Evolutionary conservation across 345 rosid species (phyloP), one percentile per base, ranked within the genome.

Genomic region (Rhodamnia argentea): DNA sequence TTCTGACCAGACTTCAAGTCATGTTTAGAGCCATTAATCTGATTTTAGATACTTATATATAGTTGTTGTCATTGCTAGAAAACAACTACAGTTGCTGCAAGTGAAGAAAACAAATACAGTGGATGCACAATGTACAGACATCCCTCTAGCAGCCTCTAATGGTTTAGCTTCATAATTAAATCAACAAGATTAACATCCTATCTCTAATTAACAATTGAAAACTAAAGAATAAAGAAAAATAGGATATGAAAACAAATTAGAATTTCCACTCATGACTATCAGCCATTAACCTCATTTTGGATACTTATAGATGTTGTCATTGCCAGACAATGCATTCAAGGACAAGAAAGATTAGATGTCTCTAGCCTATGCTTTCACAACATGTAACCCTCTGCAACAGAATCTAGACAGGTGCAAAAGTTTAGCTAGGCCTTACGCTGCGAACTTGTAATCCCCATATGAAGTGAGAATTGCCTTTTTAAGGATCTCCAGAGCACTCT

Each of bases 381-480:
- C 56, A 50, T 50, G 54, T 42, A 40, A 50, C 81, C 83, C 16
- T 40, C 23, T 47, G 54, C n/a, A 42, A 62, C 40, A 26, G 60
- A 37, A 23, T 74, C 64, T 84, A 85, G 56, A 84, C 37, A 40
- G 22, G 32, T 85, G 51, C 29, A 56, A 74, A 53, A 18, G 54
- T 85, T 75, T 42, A 55, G 20, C 32, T 7, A 42, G 42, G 47
- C 42, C 93, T 90, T 86, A 95, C 98, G 88, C 92, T 87, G 96
- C 90, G 83, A 90, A 89, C 88, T 92, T 90, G 88, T 90, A 92
- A 88, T 94, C 96, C 2, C 86, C 84, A 82, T 96, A 94, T 47
- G 96, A 94, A 26, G 91, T 89, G 83, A 94, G 91, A 90, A 96
- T 62, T 12, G 92, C 94, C 20, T 89, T 87, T 86, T 90, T 94